Base-by-base conservation (phyloP, 2,329 filamentous ascomycete species). In the Verticillium alfalfae region DNA sequence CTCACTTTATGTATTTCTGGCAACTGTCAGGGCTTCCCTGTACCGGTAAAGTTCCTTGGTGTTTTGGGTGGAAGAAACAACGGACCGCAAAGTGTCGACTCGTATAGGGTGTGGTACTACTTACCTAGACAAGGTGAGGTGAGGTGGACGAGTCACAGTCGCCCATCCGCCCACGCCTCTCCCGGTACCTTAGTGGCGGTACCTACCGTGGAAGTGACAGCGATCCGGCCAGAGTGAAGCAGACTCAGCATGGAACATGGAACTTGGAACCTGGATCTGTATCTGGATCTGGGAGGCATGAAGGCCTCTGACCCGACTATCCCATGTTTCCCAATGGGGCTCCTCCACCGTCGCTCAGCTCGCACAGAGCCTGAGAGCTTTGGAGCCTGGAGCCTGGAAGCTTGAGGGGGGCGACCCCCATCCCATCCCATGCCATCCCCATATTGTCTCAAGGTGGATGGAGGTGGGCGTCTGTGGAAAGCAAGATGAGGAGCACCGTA, bases 351-450 rank as follows among this genome's bases (percentile, higher is more conserved):
- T 31, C 26, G 26, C 26, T 52, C 45, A 18, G 45, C 45, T 52
- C 22, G 45, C 45, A 52, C 45, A 18, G 45, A 52, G 45, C 39
- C 10, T 41, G 38, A 15, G 16, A 49, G 41, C 41, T 12, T 12
- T 49, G 41, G 41, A 49, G 41, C 41, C n/a, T 49, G n/a, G 41
- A n/a, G 36, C 36, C 36, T 37, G 36, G 26, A 7, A 37, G 36
- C 36, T 37, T 7, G 45, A 18, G 9, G 39, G 16, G 16, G 38
- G 38, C 16, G 45, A 60, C 59, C 59, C 59, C 57, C 39, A 59
- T 59, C 26, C 49, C 58, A 56, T 56, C 41, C 55, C 55, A 60
- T 61, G 36, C 36, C 39, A 52, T 52, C 45, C 45, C 45, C 45
- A 52, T 52, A 8, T 22, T 52, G 45, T 52, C 45, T 52, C n/a